Percentiles rank a stretch among this genome's conserved stretches.
phyloP scores from a whole-genome alignment of 495 filamentous ascomycete species.

The Geoglossum glabrum region DNA sequence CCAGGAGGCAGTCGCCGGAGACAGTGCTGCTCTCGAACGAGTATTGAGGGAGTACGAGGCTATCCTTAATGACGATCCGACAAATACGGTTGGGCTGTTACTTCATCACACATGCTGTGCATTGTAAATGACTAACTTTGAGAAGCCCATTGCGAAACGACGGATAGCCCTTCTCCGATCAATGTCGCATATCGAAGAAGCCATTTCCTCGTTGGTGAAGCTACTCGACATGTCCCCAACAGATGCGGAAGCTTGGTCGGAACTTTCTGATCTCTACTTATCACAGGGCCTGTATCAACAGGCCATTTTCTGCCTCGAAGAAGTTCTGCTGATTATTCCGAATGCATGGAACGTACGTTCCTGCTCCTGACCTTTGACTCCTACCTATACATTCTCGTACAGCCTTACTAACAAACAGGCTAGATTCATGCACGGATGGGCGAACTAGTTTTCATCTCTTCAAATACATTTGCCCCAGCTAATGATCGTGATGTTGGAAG shows the following conservation, averaged over 20 bases:
- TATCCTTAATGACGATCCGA: slow-evolving; percentile 48
- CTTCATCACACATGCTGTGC: not conserved
- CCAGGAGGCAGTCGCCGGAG: slow-evolving; percentile 61
- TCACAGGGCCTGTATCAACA: slow-evolving; percentile 55
- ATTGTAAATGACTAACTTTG: not conserved
- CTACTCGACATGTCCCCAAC: slow-evolving; percentile 70
- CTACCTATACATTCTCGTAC: not conserved
- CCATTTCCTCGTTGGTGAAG: slow-evolving; percentile 49
- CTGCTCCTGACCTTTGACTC: not conserved
- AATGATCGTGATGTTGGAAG: slow-evolving; percentile 22
- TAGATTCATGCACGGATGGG: slow-evolving; percentile 78
- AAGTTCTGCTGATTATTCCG: slow-evolving; percentile 70
- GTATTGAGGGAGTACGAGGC: slow-evolving; percentile 60
- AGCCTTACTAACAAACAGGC: not conserved
- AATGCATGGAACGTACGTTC: slow-evolving; percentile 81
- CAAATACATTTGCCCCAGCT: slow-evolving; percentile 24
- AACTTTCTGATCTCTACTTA: slow-evolving; percentile 72
- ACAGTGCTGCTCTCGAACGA: slow-evolving; percentile 37
- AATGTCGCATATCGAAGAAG: slow-evolving; percentile 44
- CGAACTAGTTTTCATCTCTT: slow-evolving; percentile 56
- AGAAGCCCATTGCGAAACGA: slow-evolving; percentile 67
- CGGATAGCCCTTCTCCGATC: slow-evolving; percentile 61
- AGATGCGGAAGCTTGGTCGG: slow-evolving; percentile 86
- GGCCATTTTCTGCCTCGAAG: slow-evolving; percentile 76
- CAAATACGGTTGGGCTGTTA: slow-evolving; percentile 48